Evolutionary conservation across 495 filamentous ascomycete genomes (phyloP), one percentile per base, ranked within the genome.

Genomic region (Penicillium steckii): DNA sequence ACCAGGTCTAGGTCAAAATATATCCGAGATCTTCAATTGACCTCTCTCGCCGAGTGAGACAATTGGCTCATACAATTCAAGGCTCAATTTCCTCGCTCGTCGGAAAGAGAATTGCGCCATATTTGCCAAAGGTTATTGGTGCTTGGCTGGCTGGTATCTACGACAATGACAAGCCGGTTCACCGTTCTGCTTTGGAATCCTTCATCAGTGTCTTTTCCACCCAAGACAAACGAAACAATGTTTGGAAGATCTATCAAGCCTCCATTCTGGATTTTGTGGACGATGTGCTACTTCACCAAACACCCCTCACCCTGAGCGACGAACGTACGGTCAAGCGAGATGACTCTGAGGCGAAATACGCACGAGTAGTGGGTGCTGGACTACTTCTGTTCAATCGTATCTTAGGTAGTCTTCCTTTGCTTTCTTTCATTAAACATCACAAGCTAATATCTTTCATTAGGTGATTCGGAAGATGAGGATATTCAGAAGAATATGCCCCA

Each of bases 1-100:
- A 49, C 43, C 40, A n/a, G 33, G 37, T 44, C 48, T 68, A 96
- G 92, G 80, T 88, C 37, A 87, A 85, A 71, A 72, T 93, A 44
- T 98, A 93, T 64, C 90, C 94, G 45, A 85, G 92, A 40, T 76
- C 85, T 17, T 92, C 91, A 3, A 92, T 97, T 64, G 92, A 97
- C 62, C 85, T 86, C 51, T 85, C 89, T 40, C 81, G 89, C n/a
- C 81, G 89, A 53, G 91, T 95, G 15, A 88, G 95, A 49, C 89
- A 96, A 59, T 77, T 91, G 26, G 80, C 94, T 30, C 90, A 96
- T 66, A 72, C 66, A 10, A 64, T 92, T 17, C 90, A 91, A 52
- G 85, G 89, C 47, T 77, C 84, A 37, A 76, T 97, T 35, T 81
- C 88, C 41, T 78, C 75, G 15, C 80, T 86, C 8, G 83, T 81